These are phyloP conservation scores for Tulasnella sp. DNA, from an alignment of 768 basidiomycete species.

Conservation along the genomic window DNA sequence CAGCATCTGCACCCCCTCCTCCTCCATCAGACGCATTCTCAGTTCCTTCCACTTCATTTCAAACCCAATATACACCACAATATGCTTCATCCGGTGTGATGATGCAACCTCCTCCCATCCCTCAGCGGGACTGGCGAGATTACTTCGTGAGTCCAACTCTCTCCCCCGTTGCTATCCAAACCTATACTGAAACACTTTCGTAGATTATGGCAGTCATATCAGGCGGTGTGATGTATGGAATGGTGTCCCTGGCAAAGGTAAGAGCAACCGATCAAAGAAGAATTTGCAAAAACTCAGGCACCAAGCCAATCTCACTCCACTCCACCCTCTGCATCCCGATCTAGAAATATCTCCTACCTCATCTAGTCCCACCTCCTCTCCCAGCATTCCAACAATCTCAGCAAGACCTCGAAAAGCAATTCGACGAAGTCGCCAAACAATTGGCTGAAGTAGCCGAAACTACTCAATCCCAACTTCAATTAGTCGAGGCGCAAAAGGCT, in stretches of 20 bases:
- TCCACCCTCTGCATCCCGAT: not conserved
- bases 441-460: constrained; percentile 70
- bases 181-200: constrained; percentile 19
- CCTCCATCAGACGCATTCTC: constrained; percentile 2
- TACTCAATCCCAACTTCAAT: constrained; percentile 53
- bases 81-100: constrained; percentile 35
- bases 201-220: constrained; percentile 91
- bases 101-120: constrained; percentile 28
- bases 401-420: constrained; percentile 72
- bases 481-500: constrained; percentile 64
- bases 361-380: constrained; percentile 74
- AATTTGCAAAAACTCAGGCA: too few relatives aligned
- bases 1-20: constrained; percentile 6
- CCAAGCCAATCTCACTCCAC: too few relatives aligned
- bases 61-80: constrained; percentile 28
- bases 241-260: constrained; percentile 67
- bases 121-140: constrained; percentile 88
- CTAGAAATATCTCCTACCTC: constrained; percentile 83
- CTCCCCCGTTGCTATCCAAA: constrained; percentile 17
- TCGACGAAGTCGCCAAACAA: constrained; percentile 73
- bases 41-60: constrained; percentile 16
- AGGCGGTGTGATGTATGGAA: constrained; percentile 70
- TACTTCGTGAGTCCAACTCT: constrained; percentile 69
- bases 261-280: too few relatives aligned
- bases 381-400: constrained; percentile 85